Evolutionary conservation across 2,329 filamentous ascomycete species (phyloP), one percentile per base, ranked within the genome.

Genomic region (Xylariaceae sp.): DNA sequence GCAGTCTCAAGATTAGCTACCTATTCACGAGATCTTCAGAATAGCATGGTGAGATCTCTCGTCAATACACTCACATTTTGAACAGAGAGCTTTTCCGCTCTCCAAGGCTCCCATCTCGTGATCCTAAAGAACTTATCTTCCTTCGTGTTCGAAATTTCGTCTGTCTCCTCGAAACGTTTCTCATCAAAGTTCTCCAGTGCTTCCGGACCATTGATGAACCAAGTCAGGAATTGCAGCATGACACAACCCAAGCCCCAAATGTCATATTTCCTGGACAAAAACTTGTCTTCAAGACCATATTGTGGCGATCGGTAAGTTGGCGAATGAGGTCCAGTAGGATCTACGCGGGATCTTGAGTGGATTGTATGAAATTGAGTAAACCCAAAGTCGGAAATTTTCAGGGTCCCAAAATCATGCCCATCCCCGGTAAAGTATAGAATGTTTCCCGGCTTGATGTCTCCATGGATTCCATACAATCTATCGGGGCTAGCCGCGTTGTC

Each of bases 381-480:
- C 8, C 48, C 48, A 19, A 51, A 51, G 25, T 51, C 48, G 12
- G 48, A 48, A 20, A 51, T 44, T 14, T 48, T 51, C 20, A 51
- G 37, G 2, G 43, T 14, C 12, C 48, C 48, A 5, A 42, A 21
- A n/a, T 21, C 27, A 17, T 43, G 17, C 6, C 23, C 12, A 5
- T 33, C 19, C n/a, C 35, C 34, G n/a, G 38, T 32, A 22, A 51
- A 51, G 35, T 43, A 48, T 4, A 51, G 48, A n/a, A 51, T 48
- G 22, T 51, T 51, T 6, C 22, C 17, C 6, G 48, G 45, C 21
- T 48, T 51, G 5, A 48, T 48, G 14, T 51, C 48, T 25, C 48
- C 48, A 33, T 51, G 48, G 14, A 48, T 45, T 10, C 48, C 48
- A 22, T 48, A 51, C 11, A 8, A 33, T 20, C 37, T 48, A 22